Conservation (phyloP, 495 filamentous ascomycete species). For the Talaromyces liani region DNA sequence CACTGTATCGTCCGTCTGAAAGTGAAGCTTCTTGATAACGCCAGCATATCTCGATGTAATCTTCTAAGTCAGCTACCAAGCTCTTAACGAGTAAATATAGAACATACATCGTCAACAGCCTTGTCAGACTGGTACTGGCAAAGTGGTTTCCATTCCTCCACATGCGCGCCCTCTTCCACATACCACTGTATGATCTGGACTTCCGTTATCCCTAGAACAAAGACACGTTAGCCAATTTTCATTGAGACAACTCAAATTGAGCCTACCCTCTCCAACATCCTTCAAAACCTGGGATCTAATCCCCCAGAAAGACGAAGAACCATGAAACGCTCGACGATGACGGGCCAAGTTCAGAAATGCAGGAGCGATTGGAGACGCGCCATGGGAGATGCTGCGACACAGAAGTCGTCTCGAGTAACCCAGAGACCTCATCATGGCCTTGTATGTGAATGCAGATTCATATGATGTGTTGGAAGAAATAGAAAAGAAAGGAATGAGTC, state of each 20-base stretch:
- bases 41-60: constrained; percentile 94
- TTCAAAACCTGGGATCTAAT: constrained; percentile 86
- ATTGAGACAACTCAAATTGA: background rate
- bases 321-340: constrained; percentile 49
- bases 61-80: constrained; percentile 21
- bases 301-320: constrained; percentile 45
- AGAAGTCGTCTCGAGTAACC: constrained; percentile 13
- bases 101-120: constrained; percentile 77
- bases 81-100: background rate
- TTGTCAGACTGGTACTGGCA: constrained; percentile 99
- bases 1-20: constrained; percentile 92
- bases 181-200: constrained; percentile 99
- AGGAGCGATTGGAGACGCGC: background rate
- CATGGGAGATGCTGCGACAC: background rate
- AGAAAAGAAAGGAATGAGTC: constrained; percentile 6
- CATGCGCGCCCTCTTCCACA: constrained; percentile 87
- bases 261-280: constrained; percentile 90
- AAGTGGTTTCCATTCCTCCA: constrained; percentile 95
- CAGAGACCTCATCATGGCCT: constrained; percentile 28
- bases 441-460: background rate
- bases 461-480: constrained; percentile 5
- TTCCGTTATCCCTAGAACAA: constrained; percentile 75
- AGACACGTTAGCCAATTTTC: background rate
- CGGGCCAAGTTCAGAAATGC: background rate
- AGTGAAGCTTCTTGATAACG: constrained; percentile 92